phyloP scores from a whole-genome alignment of 495 filamentous ascomycete species.

The Aspergillus indologenus region DNA sequence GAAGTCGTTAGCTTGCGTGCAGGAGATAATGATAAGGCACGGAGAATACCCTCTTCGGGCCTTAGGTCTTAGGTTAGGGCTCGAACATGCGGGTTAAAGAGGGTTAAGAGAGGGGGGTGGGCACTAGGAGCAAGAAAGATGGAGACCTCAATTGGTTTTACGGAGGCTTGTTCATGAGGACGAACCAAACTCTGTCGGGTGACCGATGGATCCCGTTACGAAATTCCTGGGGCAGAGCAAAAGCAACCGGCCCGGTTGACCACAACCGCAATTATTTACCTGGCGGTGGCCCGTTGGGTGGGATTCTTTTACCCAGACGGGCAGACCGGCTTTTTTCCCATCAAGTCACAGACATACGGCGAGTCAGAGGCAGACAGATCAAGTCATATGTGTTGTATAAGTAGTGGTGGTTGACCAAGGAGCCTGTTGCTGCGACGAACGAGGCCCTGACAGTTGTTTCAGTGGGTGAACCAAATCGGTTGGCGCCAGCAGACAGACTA shows the following conservation, averaged over 20 bases:
- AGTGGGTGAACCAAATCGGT: neutral
- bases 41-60: neutral
- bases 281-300: neutral
- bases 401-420: neutral
- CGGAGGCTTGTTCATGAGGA: slow-evolving; percentile 4
- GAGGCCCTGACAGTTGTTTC: neutral
- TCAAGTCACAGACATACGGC: no score
- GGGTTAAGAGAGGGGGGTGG: neutral
- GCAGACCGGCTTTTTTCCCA: neutral
- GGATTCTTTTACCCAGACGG: slow-evolving; percentile 4
- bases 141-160: neutral
- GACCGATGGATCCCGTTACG: slow-evolving; percentile 21
- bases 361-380: neutral
- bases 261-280: neutral
- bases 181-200: slow-evolving; percentile 12
- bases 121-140: neutral
- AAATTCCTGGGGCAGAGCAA: slow-evolving; percentile 19
- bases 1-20: neutral
- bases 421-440: neutral
- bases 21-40: neutral
- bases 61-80: slow-evolving; percentile 8
- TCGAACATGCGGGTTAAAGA: neutral
- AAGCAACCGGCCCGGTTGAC: slow-evolving; percentile 13
- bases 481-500: neutral
- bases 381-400: no score